These are phyloP conservation scores for Exserohilum turcica DNA, from an alignment of 2,329 filamentous ascomycete species.

Conservation along the genomic window DNA sequence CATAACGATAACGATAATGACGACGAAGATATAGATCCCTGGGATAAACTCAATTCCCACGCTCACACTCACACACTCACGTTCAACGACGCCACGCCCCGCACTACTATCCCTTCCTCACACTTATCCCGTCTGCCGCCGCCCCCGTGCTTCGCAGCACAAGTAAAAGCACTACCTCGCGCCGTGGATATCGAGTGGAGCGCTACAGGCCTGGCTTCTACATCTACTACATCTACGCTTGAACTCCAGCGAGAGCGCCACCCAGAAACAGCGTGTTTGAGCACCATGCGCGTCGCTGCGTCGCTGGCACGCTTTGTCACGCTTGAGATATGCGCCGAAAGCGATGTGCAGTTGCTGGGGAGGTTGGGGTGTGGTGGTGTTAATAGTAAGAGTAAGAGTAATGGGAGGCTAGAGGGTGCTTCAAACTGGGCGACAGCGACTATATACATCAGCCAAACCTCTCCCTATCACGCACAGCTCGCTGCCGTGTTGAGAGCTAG, in stretches of 20 bases:
- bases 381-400: too few species aligned
- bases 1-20: too few species aligned
- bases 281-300: background rate
- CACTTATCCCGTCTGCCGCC: slow-evolving; percentile 50
- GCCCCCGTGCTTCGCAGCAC: slow-evolving; percentile 74
- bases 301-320: slow-evolving; percentile 19
- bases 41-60: slow-evolving; percentile 68
- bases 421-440: slow-evolving; percentile 27
- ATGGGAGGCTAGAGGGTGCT: too few species aligned
- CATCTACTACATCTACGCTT: too few species aligned
- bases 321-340: slow-evolving; percentile 15
- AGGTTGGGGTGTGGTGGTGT: background rate
- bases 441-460: slow-evolving; percentile 26
- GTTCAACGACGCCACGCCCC: slow-evolving; percentile 28
- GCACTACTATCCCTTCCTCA: too few species aligned
- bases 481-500: slow-evolving; percentile 12
- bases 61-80: too few species aligned
- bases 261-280: background rate
- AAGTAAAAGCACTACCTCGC: slow-evolving; percentile 78
- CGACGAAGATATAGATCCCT: slow-evolving; percentile 64
- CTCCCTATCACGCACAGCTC: slow-evolving; percentile 8
- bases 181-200: slow-evolving; percentile 83
- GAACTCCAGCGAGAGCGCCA: too few species aligned
- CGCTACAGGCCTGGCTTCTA: slow-evolving; percentile 61
- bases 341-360: slow-evolving; percentile 7